A percentile compares a stretch with the other conserved stretches of the same genome.
Evolutionary conservation across 1,139 yeast species (phyloP).

Genomic region (Entelexis sorbosivorans): DNA sequence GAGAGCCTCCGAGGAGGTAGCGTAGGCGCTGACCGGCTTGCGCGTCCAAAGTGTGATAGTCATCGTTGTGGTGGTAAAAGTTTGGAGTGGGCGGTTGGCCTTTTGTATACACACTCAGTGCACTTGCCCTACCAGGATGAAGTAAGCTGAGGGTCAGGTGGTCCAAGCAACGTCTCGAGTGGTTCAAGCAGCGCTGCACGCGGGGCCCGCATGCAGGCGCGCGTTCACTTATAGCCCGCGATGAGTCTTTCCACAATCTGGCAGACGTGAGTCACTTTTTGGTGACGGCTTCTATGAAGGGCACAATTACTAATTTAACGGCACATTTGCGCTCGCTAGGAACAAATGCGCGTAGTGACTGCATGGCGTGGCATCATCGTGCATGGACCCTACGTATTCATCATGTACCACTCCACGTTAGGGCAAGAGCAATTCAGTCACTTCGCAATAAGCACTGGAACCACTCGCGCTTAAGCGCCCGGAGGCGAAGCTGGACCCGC

Average conservation of each 20-base stretch:
- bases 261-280: neutral
- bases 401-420: too few species aligned
- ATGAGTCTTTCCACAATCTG: neutral
- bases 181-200: neutral
- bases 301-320: neutral
- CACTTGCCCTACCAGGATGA: conserved; percentile 2
- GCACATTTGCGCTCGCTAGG: too few species aligned
- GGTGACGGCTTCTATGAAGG: too few species aligned
- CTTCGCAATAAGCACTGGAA: too few species aligned
- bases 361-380: neutral
- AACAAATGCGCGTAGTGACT: too few species aligned
- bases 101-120: neutral
- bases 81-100: neutral
- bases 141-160: conserved; percentile 5
- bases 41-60: conserved; percentile 21
- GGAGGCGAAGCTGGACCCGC: too few species aligned
- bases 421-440: too few species aligned
- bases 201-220: too few species aligned
- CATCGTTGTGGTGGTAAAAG: conserved; percentile 9
- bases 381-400: neutral
- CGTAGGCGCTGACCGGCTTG: conserved; percentile 16
- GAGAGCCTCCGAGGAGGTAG: conserved; percentile 49
- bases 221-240: neutral
- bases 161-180: neutral
- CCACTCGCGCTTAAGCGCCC: too few species aligned